These are phyloP conservation scores for Aegilops umbellulata DNA, from an alignment of 176 grass and related monocot genomes.

Conservation along the genomic window DNA sequence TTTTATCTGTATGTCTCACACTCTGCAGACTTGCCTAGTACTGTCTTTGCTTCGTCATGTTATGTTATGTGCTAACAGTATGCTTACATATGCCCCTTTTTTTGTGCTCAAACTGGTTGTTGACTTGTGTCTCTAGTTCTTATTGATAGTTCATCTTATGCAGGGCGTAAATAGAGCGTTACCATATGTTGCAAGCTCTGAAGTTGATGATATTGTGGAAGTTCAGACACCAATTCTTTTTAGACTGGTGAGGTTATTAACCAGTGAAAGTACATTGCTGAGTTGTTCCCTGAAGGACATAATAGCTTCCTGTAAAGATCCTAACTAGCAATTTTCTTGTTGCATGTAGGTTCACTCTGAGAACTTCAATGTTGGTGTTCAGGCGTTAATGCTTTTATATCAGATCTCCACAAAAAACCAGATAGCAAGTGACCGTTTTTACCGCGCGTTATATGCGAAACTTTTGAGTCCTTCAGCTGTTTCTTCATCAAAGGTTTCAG, in stretches of 20 bases:
- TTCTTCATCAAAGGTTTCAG: slow-evolving; percentile 83
- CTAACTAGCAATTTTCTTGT: slow-evolving; percentile 13
- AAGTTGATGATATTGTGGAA: slow-evolving; percentile 95
- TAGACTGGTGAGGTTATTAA: slow-evolving; percentile 71
- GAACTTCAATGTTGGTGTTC: slow-evolving; percentile 97
- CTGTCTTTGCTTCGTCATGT: slow-evolving; percentile 7
- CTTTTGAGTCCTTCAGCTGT: slow-evolving; percentile 85
- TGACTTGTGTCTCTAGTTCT: neutral
- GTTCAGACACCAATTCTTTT: slow-evolving; percentile 87
- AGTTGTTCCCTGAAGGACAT: slow-evolving; percentile 16
- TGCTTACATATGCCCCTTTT: neutral
- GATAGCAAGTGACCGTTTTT: slow-evolving; percentile 90
- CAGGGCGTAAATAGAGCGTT: slow-evolving; percentile 98
- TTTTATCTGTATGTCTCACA: slow-evolving; percentile 72
- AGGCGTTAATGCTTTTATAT: slow-evolving; percentile 92
- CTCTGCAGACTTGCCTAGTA: neutral
- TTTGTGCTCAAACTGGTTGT: slow-evolving; percentile 5
- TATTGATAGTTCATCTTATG: slow-evolving; percentile 34
- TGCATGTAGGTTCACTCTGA: slow-evolving; percentile 80
- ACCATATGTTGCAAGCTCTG: slow-evolving; percentile 88
- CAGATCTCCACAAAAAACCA: slow-evolving; percentile 95
- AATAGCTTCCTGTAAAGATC: neutral
- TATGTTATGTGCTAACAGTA: neutral
- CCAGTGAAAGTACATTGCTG: slow-evolving; percentile 3
- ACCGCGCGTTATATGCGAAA: slow-evolving; percentile 88